phyloP scores from a whole-genome alignment of 768 basidiomycete species.

The Panellus pusillus region DNA sequence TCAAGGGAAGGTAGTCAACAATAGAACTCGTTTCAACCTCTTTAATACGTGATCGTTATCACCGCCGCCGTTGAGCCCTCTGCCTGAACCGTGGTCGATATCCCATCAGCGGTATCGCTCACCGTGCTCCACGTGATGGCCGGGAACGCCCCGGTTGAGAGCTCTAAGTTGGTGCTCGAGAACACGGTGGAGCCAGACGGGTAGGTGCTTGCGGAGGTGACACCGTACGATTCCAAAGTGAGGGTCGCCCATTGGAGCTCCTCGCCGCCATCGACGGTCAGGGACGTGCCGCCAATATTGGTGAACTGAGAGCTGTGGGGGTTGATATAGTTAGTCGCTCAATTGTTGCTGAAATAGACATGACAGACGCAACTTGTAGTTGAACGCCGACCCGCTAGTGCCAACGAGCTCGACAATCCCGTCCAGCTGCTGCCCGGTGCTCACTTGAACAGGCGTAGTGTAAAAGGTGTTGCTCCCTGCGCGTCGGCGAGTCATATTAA shows the following conservation, averaged over 20 bases:
- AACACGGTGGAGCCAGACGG: constrained; percentile 7
- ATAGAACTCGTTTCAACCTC: too few species aligned
- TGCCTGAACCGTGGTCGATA: not conserved
- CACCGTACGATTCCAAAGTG: not conserved
- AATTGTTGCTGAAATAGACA: too few species aligned
- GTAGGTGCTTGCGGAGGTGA: not conserved
- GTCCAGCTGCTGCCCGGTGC: constrained; percentile 1
- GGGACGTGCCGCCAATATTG: constrained; percentile 3
- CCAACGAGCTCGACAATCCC: constrained; percentile 3
- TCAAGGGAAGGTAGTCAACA: too few species aligned
- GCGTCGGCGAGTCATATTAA: too few species aligned
- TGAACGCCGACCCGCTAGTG: not conserved
- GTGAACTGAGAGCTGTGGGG: not conserved
- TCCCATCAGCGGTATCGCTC: constrained; percentile 3
- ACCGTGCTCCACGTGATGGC: not conserved
- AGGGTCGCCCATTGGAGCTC: constrained; percentile 5
- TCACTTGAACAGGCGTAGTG: constrained; percentile 2
- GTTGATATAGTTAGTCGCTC: too few species aligned
- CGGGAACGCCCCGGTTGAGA: not conserved
- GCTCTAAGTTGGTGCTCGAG: not conserved
- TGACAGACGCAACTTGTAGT: constrained; percentile 1
- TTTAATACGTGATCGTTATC: too few species aligned
- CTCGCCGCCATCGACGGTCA: not conserved
- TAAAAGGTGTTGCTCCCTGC: not conserved
- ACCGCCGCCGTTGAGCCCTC: not conserved